Evolutionary conservation across 345 rosid species (phyloP).

Genomic region (Eucalyptus curtisii): DNA sequence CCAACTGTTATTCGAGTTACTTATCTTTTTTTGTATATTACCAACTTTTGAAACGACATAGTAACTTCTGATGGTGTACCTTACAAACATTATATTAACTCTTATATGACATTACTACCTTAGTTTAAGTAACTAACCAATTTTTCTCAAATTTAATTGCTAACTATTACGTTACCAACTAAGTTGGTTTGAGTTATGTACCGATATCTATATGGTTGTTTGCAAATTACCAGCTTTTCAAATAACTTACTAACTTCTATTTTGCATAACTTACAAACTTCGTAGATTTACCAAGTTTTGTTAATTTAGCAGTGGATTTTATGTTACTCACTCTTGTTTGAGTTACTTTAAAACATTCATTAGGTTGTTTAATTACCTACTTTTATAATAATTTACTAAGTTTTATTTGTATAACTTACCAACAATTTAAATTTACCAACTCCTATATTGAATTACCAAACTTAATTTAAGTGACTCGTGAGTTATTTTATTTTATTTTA

Average conservation of each 20-base stretch:
- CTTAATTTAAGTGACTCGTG: neutral
- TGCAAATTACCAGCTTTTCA: neutral
- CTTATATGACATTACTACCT: neutral
- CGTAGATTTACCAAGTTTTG: neutral
- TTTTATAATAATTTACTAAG: neutral
- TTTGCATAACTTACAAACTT: neutral
- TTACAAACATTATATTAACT: neutral
- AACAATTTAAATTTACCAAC: neutral
- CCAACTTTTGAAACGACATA: neutral
- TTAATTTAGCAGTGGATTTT: neutral
- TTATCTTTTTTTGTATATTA: neutral
- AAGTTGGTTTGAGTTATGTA: neutral
- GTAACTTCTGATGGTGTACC: neutral
- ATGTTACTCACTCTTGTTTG: neutral
- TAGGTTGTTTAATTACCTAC: neutral
- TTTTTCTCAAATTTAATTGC: neutral
- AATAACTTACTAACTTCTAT: neutral
- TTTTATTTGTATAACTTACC: neutral
- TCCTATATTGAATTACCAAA: neutral
- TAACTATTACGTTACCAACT: neutral
- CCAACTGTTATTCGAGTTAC: neutral
- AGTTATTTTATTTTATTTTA: neutral
- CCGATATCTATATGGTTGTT: neutral
- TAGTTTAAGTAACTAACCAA: neutral
- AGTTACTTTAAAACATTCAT: neutral